A percentile compares a stretch with the other conserved stretches of the same genome.
phyloP scores from a whole-genome alignment of 805 yeast species.

The Lipomyces spencermartinsiae region DNA sequence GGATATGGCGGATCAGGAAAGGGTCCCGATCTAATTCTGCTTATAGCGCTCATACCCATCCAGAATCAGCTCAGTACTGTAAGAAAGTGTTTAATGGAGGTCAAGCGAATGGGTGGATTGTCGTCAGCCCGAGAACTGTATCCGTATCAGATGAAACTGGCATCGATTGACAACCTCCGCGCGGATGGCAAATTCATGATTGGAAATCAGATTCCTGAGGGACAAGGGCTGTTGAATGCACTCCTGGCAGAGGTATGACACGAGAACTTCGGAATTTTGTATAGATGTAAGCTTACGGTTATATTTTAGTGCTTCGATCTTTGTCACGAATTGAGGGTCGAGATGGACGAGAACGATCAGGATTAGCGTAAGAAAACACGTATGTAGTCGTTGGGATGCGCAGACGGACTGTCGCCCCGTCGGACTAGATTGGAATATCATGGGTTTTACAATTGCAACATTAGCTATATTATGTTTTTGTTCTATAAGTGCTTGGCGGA shows the following conservation, averaged over 20 bases:
- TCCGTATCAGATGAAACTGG: slow-evolving; percentile 94
- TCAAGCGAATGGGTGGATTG: slow-evolving; percentile 91
- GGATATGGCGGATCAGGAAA: background rate
- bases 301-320: slow-evolving; percentile 76
- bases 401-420: background rate
- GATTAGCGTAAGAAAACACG: slow-evolving; percentile 10
- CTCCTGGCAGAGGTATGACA: slow-evolving; percentile 30
- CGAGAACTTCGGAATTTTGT: background rate
- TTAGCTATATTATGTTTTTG: background rate
- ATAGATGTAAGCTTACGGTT: background rate
- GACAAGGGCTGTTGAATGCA: slow-evolving; percentile 85
- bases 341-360: slow-evolving; percentile 45
- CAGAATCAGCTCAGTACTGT: slow-evolving; percentile 94
- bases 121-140: slow-evolving; percentile 86
- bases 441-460: background rate
- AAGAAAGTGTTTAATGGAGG: slow-evolving; percentile 84
- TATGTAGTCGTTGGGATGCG: background rate
- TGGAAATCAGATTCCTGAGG: slow-evolving; percentile 91
- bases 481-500: background rate
- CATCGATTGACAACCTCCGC: slow-evolving; percentile 84
- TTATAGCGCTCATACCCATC: slow-evolving; percentile 75
- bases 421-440: slow-evolving; percentile 1
- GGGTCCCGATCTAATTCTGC: background rate
- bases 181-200: slow-evolving; percentile 91
- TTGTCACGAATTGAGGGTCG: slow-evolving; percentile 86